Conservation (phyloP, 1,284 basidiomycete genomes). For the Tetrapyrgos nigripes region DNA sequence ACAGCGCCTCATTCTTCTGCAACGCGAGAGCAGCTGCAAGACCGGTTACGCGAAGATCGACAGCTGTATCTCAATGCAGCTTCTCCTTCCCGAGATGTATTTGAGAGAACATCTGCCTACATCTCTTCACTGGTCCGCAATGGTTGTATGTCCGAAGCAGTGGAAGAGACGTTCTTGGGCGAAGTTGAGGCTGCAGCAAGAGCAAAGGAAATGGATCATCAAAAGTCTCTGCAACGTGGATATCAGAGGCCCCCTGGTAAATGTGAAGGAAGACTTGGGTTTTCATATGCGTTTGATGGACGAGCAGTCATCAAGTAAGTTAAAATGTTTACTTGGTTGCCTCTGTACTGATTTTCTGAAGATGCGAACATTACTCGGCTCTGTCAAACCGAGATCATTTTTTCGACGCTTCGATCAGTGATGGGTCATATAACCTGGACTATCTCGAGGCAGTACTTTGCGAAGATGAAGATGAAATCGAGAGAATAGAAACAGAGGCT, state of each 20-base stretch:
- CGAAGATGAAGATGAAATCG: constrained; percentile 25
- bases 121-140: not conserved
- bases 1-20: constrained; percentile 13
- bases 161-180: not conserved
- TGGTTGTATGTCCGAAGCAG: constrained; percentile 1
- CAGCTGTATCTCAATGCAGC: not conserved
- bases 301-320: constrained; percentile 10
- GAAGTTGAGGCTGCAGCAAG: not conserved
- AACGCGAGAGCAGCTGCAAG: constrained; percentile 11
- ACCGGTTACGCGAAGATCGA: constrained; percentile 5
- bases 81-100: constrained; percentile 8
- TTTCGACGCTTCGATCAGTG: constrained; percentile 13
- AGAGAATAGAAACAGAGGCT: constrained; percentile 22
- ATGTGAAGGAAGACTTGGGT: constrained; percentile 20
- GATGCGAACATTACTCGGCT: constrained; percentile 25
- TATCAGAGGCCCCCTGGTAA: not conserved
- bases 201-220: not conserved
- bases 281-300: constrained; percentile 11
- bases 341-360: not conserved
- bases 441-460: constrained; percentile 29
- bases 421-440: constrained; percentile 21
- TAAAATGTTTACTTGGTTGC: not conserved
- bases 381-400: constrained; percentile 18
- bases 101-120: constrained; percentile 5
- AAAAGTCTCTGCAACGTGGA: not conserved